Evolutionary conservation across 2,329 filamentous ascomycete species (phyloP), one percentile per base, ranked within the genome.

Genomic region (Pyrenochaeta sp.): DNA sequence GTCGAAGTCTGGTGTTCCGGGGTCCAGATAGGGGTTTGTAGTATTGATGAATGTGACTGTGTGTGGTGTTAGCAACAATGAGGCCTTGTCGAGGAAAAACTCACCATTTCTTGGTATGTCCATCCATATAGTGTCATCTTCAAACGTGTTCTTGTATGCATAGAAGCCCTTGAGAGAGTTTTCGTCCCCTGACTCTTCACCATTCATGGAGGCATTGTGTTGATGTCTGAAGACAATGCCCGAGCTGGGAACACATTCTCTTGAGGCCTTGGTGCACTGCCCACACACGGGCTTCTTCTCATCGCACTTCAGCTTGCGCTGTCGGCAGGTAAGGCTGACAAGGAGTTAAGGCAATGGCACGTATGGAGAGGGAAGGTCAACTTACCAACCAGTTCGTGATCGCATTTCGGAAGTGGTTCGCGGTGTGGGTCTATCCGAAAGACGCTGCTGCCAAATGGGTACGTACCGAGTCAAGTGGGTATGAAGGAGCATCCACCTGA

Each of bases 181-280:
- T 29, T 76, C 73, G 17, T 68, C 64, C 13, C 65, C 66, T 4
- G 69, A 69, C 30, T 74, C 72, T 10, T 71, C 70, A 35, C 79
- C 77, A 46, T 86, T 86, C 82, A 86, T 84, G 14, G 82, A 85
- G 20, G 83, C 83, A 77, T 87, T 87, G 68, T 87, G 84, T 60
- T 87, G 83, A 66, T 87, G 84, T 41, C 84, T 80, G 59, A 86
- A 87, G 30, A 85, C 81, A 55, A 87, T 79, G 37, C 82, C 83
- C 50, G 82, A 81, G 59, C 80, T 83, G 17, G 81, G 81, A 31
- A 81, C 72, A 66, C 83, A 86, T 67, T 83, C 77, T 55, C 83
- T 76, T 34, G 77, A 78, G 4, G 81, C 83, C 65, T 84, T 83
- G 60, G 73, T 73, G 66, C 83, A 86, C 65, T 85, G 82, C 22